Percentiles rank a stretch among this genome's conserved stretches.
These are phyloP conservation scores for Geosiphon pyriformis DNA, from an alignment of 192 early-diverging fungal species.

Conservation along the genomic window DNA sequence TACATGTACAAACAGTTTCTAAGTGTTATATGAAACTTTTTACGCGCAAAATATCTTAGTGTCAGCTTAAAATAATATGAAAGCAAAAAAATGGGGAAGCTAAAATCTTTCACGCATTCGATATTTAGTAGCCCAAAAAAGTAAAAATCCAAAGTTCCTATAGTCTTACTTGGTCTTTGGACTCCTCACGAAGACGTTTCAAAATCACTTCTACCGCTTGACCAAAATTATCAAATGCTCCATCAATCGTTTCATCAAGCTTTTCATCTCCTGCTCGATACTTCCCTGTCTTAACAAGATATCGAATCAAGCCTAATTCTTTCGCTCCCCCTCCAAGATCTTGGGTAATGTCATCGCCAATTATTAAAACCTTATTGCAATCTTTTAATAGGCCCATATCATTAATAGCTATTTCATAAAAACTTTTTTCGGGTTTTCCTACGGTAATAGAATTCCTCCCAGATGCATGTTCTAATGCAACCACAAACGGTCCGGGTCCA, in stretches of 20 bases:
- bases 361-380: conserved; percentile 53
- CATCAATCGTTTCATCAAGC: conserved; percentile 41
- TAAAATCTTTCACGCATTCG: no score
- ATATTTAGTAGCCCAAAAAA: no score
- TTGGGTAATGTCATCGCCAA: conserved; percentile 82
- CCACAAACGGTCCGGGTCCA: conserved; percentile 88
- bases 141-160: no score
- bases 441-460: conserved; percentile 62
- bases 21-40: no score
- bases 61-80: no score
- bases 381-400: conserved; percentile 45
- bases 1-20: no score
- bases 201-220: conserved; percentile 61
- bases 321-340: conserved; percentile 79
- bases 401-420: conserved; percentile 72
- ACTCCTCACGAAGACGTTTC: no score
- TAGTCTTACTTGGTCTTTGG: no score
- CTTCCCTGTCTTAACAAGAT: conserved; percentile 75
- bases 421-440: conserved; percentile 69
- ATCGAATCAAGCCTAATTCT: conserved; percentile 62
- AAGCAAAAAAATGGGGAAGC: no score
- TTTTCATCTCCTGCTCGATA: conserved; percentile 71
- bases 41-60: no score
- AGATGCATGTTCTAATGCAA: conserved; percentile 75
- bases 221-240: conserved; percentile 60